Evolutionary conservation across 768 basidiomycete genomes (phyloP).

Genomic region (Dictyophora rubrovolvata): DNA sequence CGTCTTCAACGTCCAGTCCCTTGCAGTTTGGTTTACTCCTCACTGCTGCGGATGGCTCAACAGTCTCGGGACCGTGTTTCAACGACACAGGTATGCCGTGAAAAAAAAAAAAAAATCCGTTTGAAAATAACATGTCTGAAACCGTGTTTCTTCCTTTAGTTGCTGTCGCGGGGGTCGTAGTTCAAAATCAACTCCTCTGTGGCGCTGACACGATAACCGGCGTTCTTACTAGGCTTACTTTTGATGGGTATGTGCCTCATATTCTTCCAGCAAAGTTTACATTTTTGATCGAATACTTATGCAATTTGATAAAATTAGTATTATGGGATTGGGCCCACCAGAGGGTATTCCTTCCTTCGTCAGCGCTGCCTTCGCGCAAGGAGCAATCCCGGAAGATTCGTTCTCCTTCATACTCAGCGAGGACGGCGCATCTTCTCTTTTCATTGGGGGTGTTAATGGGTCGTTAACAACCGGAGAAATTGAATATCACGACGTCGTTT

Average conservation of each 20-base stretch:
- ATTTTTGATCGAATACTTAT: too few species aligned
- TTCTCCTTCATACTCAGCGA: slow-evolving; percentile 22
- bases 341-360: slow-evolving; percentile 18
- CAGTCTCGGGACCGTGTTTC: slow-evolving; percentile 27
- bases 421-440: slow-evolving; percentile 25
- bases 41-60: slow-evolving; percentile 32
- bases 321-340: slow-evolving; percentile 14
- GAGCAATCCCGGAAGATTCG: slow-evolving; percentile 11
- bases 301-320: background rate
- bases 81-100: slow-evolving; percentile 25
- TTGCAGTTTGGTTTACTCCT: slow-evolving; percentile 24
- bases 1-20: slow-evolving; percentile 22
- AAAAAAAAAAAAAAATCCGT: too few species aligned
- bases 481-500: slow-evolving; percentile 21
- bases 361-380: slow-evolving; percentile 14
- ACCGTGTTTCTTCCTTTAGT: background rate
- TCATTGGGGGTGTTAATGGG: slow-evolving; percentile 26
- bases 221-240: slow-evolving; percentile 13
- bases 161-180: background rate
- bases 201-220: slow-evolving; percentile 16
- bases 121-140: too few species aligned
- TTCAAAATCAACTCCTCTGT: slow-evolving; percentile 18
- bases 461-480: slow-evolving; percentile 23
- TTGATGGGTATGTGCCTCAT: slow-evolving; percentile 14
- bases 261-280: too few species aligned